Base-by-base conservation (phyloP, 2,329 filamentous ascomycete species). In the Fonsecaea monophora region DNA sequence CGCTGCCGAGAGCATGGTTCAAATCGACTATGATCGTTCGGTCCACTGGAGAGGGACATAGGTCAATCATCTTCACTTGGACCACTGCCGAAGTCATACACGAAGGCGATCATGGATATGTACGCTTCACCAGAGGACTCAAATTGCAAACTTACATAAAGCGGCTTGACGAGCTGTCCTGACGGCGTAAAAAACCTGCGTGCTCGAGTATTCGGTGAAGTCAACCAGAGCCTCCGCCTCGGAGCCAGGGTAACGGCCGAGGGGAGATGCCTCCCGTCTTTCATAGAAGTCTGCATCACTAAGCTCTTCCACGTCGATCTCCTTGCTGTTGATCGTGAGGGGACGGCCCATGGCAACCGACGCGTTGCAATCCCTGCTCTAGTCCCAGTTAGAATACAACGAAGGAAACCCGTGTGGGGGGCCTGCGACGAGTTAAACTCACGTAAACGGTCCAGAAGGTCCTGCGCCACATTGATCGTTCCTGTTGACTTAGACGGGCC, bases 381-480 rank as follows among this genome's bases (percentile, higher is more conserved):
- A 15, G 10, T 40, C 3, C 12, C 10, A 4, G 15, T 40, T 15
- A 40, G 38, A 15, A 40, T 40, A 15, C 2, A 15, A 40, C 15
- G 38, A 15, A 40, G 13, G 38, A 15, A 15, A 15, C 13, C 10
- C 12, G 2, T 15, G 35, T 37, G 38, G 15, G 38, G 5, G 38
- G n/a, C 1, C 1, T 13, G 4, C 38, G 13, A 12, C n/a, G n/a
- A n/a, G n/a, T n/a, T n/a, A n/a, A n/a, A 40, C 38, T 40, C 13
- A 40, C 38, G 13, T 40, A 40, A 13, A 40, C 38, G 1, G 38
- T 40, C 38, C 38, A 40, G 38, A 40, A 15, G 38, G 15, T 15
- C 15, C 38, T 40, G 12, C 38, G 53, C 53, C 53, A 56, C 21
- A 56, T 38, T 37, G 32, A 56, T 56, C 37, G 32, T 37, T 37